These are phyloP conservation scores for Aspergillus vadensis DNA, from an alignment of 2,329 filamentous ascomycete genomes.

Conservation along the genomic window DNA sequence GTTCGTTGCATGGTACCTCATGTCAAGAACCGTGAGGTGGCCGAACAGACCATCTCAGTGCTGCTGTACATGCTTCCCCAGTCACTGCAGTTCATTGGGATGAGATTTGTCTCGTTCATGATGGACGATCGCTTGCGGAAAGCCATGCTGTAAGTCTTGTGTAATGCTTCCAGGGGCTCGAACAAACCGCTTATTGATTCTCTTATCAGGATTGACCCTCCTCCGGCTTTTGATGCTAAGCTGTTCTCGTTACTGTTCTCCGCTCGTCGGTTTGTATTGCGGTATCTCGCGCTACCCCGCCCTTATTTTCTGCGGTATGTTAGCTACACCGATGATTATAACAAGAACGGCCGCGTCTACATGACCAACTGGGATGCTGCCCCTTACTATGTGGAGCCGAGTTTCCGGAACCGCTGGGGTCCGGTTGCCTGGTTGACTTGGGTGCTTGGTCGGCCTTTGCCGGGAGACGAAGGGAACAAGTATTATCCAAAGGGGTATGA, in stretches of 20 bases:
- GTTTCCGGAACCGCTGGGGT: slow-evolving; percentile 64
- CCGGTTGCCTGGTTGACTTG: slow-evolving; percentile 56
- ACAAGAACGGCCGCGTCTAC: slow-evolving; percentile 58
- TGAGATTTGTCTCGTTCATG: slow-evolving; percentile 58
- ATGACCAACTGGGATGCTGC: slow-evolving; percentile 59
- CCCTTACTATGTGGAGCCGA: slow-evolving; percentile 66
- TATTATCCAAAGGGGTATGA: slow-evolving; percentile 54
- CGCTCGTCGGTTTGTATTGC: slow-evolving; percentile 58
- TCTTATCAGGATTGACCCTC: slow-evolving; percentile 41
- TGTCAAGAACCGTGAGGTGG: slow-evolving; percentile 53
- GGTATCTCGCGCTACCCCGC: slow-evolving; percentile 63
- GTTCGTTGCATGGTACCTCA: slow-evolving; percentile 58
- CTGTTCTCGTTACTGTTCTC: slow-evolving; percentile 53
- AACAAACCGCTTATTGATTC: not conserved
- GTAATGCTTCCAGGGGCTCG: not conserved
- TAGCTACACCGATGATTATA: slow-evolving; percentile 49
- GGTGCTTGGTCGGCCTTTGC: slow-evolving; percentile 49
- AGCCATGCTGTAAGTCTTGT: slow-evolving; percentile 61
- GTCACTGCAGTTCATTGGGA: slow-evolving; percentile 49
- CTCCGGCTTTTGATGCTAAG: slow-evolving; percentile 33
- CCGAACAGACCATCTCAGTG: slow-evolving; percentile 62
- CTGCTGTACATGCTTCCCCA: slow-evolving; percentile 59
- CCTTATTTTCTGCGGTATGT: slow-evolving; percentile 41
- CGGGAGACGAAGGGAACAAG: slow-evolving; percentile 50
- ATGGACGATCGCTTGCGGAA: slow-evolving; percentile 66